phyloP scores from a whole-genome alignment of 2,329 filamentous ascomycete genomes.

The Cladobotryum mycophilum region DNA sequence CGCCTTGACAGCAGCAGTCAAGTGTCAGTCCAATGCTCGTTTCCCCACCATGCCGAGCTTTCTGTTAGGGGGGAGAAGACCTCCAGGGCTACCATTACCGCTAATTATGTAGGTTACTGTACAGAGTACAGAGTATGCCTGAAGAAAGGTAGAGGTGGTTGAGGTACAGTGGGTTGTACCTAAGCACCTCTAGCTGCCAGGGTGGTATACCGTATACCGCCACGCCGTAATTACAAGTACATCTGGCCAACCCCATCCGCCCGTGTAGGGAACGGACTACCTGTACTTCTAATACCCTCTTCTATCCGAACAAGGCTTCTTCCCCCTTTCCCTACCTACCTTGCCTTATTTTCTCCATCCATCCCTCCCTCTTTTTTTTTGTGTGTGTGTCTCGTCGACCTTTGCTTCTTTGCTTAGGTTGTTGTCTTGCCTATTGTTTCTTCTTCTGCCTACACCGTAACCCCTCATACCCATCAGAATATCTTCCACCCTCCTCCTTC shows the following conservation, averaged over 20 bases:
- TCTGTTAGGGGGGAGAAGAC: too few species aligned
- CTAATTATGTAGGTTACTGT: too few species aligned
- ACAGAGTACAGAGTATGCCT: too few species aligned
- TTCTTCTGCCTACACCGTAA: not conserved
- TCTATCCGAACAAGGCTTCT: not conserved
- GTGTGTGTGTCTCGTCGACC: not conserved
- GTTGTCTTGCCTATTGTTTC: not conserved
- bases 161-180: too few species aligned
- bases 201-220: conserved; percentile 5
- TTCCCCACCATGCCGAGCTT: too few species aligned
- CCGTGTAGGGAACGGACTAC: not conserved
- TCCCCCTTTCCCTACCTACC: conserved; percentile 7
- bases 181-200: too few species aligned
- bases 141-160: too few species aligned
- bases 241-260: conserved; percentile 6
- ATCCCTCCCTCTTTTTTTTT: not conserved
- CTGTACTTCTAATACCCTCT: conserved; percentile 7
- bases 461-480: conserved; percentile 6
- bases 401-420: not conserved
- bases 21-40: too few species aligned
- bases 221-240: conserved; percentile 11
- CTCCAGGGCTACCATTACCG: too few species aligned
- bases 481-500: not conserved
- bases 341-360: not conserved
- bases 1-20: too few species aligned